These are phyloP conservation scores for Phytophthora cactorum DNA, from an alignment of 352 stramenopile species.

Conservation along the genomic window DNA sequence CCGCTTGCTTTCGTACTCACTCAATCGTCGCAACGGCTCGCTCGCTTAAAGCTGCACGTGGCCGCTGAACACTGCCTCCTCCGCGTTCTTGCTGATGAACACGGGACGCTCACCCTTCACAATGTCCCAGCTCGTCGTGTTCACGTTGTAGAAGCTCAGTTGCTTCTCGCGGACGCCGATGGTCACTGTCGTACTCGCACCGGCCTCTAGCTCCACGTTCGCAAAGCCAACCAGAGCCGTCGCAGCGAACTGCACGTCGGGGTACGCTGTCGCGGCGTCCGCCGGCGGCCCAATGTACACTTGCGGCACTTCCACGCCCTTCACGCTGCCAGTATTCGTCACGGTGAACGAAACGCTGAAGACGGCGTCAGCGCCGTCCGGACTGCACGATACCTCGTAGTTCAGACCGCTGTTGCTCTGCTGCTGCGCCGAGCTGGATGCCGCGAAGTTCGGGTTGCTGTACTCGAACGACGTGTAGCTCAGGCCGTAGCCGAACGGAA, in stretches of 20 bases:
- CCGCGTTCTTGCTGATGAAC: conserved; percentile 36
- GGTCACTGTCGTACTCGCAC: conserved; percentile 32
- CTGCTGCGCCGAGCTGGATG: conserved; percentile 13
- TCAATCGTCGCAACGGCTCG: no score
- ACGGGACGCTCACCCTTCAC: conserved; percentile 25
- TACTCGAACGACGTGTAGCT: conserved; percentile 47
- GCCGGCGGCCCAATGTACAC: conserved; percentile 36
- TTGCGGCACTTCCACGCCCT: conserved; percentile 41
- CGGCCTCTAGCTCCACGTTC: conserved; percentile 42
- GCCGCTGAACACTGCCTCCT: conserved; percentile 33
- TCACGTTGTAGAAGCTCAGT: conserved; percentile 41
- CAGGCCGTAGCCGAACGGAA: conserved; percentile 40
- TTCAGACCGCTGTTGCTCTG: conserved; percentile 20
- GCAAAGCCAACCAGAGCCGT: conserved; percentile 36
- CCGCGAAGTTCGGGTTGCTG: conserved; percentile 36
- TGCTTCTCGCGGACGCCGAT: conserved; percentile 28
- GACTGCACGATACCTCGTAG: conserved; percentile 39
- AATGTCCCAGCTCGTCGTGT: conserved; percentile 32
- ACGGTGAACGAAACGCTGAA: conserved; percentile 38
- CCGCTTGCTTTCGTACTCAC: no score
- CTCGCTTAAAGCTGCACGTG: conserved; percentile 12
- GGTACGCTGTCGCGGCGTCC: conserved; percentile 31
- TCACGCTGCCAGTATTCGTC: conserved; percentile 34
- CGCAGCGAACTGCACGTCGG: conserved; percentile 36
- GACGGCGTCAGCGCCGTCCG: conserved; percentile 22